Conservation (phyloP, 2,329 filamentous ascomycete species). For the Colletotrichum noveboracense region DNA sequence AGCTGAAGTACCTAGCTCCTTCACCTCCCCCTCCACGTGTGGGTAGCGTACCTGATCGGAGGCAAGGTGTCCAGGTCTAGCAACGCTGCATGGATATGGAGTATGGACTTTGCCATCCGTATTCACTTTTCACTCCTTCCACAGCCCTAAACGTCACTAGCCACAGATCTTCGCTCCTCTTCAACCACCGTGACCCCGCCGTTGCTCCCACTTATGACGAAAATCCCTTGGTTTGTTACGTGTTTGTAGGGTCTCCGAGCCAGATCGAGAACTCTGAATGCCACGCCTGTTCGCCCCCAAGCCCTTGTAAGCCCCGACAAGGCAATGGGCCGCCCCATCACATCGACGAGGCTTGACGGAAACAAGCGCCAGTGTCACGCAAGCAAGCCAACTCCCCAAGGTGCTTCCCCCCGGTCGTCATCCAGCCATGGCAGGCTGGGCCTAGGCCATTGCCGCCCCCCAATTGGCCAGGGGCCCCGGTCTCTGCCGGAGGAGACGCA, state of each 20-base stretch:
- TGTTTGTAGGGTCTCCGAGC: background rate
- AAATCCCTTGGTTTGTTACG: background rate
- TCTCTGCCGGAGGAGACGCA: slow-evolving; percentile 12
- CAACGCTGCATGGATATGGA: background rate
- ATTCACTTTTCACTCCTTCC: background rate
- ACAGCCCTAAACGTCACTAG: slow-evolving; percentile 23
- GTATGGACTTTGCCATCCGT: background rate
- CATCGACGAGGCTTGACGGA: slow-evolving; percentile 6
- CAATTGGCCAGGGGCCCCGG: slow-evolving; percentile 3
- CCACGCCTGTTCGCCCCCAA: background rate
- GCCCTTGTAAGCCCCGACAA: background rate
- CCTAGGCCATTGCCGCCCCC: background rate
- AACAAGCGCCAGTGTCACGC: slow-evolving; percentile 17
- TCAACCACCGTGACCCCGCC: slow-evolving; percentile 9
- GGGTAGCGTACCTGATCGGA: slow-evolving; percentile 5
- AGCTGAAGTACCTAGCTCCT: background rate
- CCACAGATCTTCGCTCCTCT: slow-evolving; percentile 20
- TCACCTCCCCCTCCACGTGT: background rate
- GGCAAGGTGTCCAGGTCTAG: background rate
- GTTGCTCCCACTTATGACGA: slow-evolving; percentile 3
- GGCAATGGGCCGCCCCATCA: background rate
- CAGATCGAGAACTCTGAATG: background rate
- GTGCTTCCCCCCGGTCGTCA: background rate
- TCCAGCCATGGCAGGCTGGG: slow-evolving; percentile 15
- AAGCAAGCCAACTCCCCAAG: background rate